phyloP scores from a whole-genome alignment of 352 stramenopile species.

The Globisporangium alternatum region DNA sequence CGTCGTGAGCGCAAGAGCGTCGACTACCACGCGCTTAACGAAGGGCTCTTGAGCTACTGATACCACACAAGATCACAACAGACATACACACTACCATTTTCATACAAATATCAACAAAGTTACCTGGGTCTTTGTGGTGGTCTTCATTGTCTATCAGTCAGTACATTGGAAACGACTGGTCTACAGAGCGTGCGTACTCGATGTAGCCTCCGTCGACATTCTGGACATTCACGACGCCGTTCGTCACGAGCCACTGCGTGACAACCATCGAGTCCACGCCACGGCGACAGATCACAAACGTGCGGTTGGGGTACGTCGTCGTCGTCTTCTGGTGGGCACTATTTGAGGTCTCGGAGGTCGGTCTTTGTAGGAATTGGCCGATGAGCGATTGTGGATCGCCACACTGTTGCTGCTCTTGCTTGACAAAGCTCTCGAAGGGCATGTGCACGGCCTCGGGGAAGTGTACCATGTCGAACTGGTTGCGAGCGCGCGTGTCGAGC shows the following conservation, averaged over 20 bases:
- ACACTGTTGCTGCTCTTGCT: slow-evolving; percentile 21
- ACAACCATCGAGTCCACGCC: slow-evolving; percentile 67
- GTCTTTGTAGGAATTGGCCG: not conserved
- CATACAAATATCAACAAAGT: not conserved
- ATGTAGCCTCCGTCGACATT: slow-evolving; percentile 79
- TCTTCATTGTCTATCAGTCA: slow-evolving; percentile 18
- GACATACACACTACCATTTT: not conserved
- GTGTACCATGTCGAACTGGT: slow-evolving; percentile 78
- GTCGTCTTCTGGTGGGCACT: not conserved
- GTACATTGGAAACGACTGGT: slow-evolving; percentile 75
- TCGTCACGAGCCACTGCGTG: slow-evolving; percentile 50
- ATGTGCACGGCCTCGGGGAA: slow-evolving; percentile 69
- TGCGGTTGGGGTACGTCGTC: not conserved
- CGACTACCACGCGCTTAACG: slow-evolving; percentile 63
- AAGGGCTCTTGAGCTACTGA: slow-evolving; percentile 33
- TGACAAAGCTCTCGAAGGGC: slow-evolving; percentile 38
- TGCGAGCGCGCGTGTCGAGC: slow-evolving; percentile 50
- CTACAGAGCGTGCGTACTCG: slow-evolving; percentile 44
- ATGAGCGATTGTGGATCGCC: slow-evolving; percentile 4
- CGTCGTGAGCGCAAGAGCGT: slow-evolving; percentile 32
- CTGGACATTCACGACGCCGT: slow-evolving; percentile 36
- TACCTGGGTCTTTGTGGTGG: not conserved
- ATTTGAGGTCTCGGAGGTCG: not conserved
- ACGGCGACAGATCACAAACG: slow-evolving; percentile 78
- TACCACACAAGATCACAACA: not conserved